Evolutionary conservation across 2,329 filamentous ascomycete genomes (phyloP).

Genomic region (Paecilomyces variotii): DNA sequence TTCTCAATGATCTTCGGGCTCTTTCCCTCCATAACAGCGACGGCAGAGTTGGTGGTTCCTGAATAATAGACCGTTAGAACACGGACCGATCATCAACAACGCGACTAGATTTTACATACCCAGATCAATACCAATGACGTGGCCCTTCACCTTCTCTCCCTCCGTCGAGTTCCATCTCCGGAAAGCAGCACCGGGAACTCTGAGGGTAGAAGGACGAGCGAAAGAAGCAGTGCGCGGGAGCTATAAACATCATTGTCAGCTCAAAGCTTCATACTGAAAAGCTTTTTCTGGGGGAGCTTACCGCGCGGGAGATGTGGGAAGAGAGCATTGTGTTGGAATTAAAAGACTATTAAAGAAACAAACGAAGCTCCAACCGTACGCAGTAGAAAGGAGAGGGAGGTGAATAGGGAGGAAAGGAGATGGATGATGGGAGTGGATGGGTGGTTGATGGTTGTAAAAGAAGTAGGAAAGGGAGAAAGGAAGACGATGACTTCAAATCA

Average conservation of each 20-base stretch:
- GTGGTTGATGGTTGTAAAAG: slow-evolving; percentile 8
- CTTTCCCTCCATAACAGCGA: slow-evolving; percentile 97
- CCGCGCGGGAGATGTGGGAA: slow-evolving; percentile 65
- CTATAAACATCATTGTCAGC: slow-evolving; percentile 35
- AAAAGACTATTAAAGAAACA: slow-evolving; percentile 29
- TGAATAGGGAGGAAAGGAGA: slow-evolving; percentile 11
- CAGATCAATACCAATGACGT: slow-evolving; percentile 97
- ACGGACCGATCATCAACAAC: not conserved
- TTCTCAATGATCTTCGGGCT: slow-evolving; percentile 94
- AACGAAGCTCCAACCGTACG: slow-evolving; percentile 5
- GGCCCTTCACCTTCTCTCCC: slow-evolving; percentile 79
- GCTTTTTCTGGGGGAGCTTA: slow-evolving; percentile 39
- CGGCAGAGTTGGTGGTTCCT: slow-evolving; percentile 94
- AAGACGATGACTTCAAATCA: slow-evolving; percentile 9
- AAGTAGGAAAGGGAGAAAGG: slow-evolving; percentile 10
- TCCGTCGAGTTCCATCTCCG: slow-evolving; percentile 46
- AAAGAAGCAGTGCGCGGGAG: slow-evolving; percentile 69
- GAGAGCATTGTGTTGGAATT: slow-evolving; percentile 56
- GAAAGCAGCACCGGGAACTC: slow-evolving; percentile 66
- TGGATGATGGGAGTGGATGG: slow-evolving; percentile 22
- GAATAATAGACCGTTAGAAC: slow-evolving; percentile 1
- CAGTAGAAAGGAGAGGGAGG: slow-evolving; percentile 12
- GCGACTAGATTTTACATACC: slow-evolving; percentile 49
- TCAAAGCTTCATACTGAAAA: slow-evolving; percentile 8
- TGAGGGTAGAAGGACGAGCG: slow-evolving; percentile 60